A percentile compares a stretch with the other conserved stretches of the same genome.
Conservation (phyloP, 179 eudicot genomes). For the Spinacia oleracea region DNA sequence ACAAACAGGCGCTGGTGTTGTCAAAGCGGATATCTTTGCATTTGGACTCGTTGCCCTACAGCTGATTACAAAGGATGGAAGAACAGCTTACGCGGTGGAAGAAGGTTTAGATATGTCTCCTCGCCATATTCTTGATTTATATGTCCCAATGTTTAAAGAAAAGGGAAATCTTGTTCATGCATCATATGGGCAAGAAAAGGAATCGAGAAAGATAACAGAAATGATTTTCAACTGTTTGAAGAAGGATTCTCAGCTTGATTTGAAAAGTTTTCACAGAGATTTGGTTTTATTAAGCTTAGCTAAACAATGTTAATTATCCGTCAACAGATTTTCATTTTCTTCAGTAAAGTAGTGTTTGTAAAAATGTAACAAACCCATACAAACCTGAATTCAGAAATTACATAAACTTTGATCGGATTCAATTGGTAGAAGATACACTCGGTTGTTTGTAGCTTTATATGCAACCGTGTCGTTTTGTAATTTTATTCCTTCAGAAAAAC, state of each 20-base stretch:
- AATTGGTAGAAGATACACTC: too few species aligned
- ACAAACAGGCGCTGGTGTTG: constrained; percentile 27
- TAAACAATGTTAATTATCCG: constrained; percentile 11
- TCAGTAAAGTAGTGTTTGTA: neutral
- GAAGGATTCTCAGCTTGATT: constrained; percentile 30
- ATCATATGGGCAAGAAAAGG: constrained; percentile 37
- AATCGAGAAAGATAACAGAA: constrained; percentile 35
- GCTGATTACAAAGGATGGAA: constrained; percentile 35
- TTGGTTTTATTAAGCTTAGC: constrained; percentile 32
- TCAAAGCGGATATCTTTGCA: constrained; percentile 32
- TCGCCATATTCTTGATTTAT: constrained; percentile 38
- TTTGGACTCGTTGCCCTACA: constrained; percentile 41
- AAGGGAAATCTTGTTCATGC: constrained; percentile 36
- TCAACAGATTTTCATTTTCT: neutral
- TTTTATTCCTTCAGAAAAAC: too few species aligned
- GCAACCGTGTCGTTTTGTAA: too few species aligned
- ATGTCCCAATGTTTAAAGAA: constrained; percentile 30
- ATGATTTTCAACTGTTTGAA: constrained; percentile 35
- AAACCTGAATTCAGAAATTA: neutral
- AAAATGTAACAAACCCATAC: neutral
- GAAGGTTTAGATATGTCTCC: constrained; percentile 29
- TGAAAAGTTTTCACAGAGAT: constrained; percentile 31
- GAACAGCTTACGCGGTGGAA: constrained; percentile 33
- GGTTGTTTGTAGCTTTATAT: too few species aligned
- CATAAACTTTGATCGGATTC: neutral